Base-by-base conservation (phyloP, 331 rosid genomes). In the Rhamnella rubrinervis region DNA sequence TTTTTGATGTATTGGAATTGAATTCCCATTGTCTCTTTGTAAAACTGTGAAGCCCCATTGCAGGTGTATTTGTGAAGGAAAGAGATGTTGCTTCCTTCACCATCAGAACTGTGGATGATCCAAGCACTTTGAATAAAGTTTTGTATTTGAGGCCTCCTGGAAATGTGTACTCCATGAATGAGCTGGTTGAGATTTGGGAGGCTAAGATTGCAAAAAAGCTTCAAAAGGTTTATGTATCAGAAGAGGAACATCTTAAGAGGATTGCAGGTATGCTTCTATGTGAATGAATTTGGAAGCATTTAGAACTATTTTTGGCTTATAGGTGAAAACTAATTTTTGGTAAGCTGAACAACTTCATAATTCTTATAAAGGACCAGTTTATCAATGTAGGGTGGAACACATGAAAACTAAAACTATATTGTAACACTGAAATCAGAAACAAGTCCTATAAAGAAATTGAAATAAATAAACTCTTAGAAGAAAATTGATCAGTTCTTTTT, bases 31-130 rank as follows among this genome's bases (percentile, higher is more conserved):
- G 19, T 40, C 61, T 38, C 47, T 47, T 50, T 55, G 62, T 35
- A 55, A 62, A 55, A 67, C 66, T 59, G 23, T 71, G 35, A 31
- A 4, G 35, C 5, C 35, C 12, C 18, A 53, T 75, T 70, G 68
- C 81, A 89, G 96, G 78, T 64, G 85, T 87, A 8, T 92, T 89
- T 78, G 78, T 92, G 77, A 63, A 76, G 63, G 89, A 77, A 59
- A 75, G 78, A 58, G 98, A 89, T 82, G 89, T 92, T 60, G 96
- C 96, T 41, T 73, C 85, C 66, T 86, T 83, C 73, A 86, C 98
- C 60, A 92, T 89, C 60, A 78, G 65, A 20, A 70, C 96, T 16
- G 78, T 87, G 61, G 96, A 87, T 3, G 96, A 92, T 67, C 96
- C 93, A 6, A 85, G 82, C 20, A 83, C 91, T 4, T 68, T 86